Evolutionary conservation across 2,329 filamentous ascomycete species (phyloP).

Genomic region (Phialemonium atrogriseum): DNA sequence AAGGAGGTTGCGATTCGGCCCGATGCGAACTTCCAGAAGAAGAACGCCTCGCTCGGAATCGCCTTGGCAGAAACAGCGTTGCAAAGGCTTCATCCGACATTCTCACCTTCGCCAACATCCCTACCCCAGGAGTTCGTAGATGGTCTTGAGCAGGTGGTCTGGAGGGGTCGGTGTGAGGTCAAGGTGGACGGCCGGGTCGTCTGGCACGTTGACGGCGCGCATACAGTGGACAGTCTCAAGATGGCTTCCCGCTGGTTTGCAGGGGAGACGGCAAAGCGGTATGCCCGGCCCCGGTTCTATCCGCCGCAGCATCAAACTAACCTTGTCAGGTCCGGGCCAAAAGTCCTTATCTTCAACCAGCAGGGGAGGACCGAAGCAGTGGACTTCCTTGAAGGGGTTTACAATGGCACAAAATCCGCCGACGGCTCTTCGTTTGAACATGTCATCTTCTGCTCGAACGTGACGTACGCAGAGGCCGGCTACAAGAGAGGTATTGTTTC

Average conservation of each 20-base stretch:
- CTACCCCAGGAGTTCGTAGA: conserved; percentile 53
- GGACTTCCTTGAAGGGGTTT: conserved; percentile 35
- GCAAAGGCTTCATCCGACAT: conserved; percentile 28
- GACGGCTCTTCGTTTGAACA: conserved; percentile 16
- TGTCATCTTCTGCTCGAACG: conserved; percentile 72
- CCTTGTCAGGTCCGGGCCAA: conserved; percentile 26
- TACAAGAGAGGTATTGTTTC: conserved; percentile 34
- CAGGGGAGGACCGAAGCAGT: conserved; percentile 48
- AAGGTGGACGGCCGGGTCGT: conserved; percentile 47
- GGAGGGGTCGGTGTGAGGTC: conserved; percentile 70
- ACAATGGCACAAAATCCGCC: conserved; percentile 31
- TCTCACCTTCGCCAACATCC: too few relatives aligned
- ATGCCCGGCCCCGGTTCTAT: not conserved
- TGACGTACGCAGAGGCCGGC: conserved; percentile 41
- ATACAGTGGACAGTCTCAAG: conserved; percentile 83
- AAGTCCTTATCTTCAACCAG: conserved; percentile 82
- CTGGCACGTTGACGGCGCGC: conserved; percentile 91
- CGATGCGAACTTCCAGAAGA: conserved; percentile 48
- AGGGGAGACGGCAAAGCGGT: conserved; percentile 29
- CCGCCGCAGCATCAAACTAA: not conserved
- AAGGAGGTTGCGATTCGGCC: conserved; percentile 38
- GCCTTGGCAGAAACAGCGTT: conserved; percentile 43
- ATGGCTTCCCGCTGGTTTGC: conserved; percentile 79
- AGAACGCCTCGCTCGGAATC: conserved; percentile 42
- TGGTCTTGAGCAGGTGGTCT: conserved; percentile 67